Percentiles rank a stretch among this genome's conserved stretches.
Evolutionary conservation across 2,329 filamentous ascomycete species (phyloP).

Genomic region (Diplodia seriata): DNA sequence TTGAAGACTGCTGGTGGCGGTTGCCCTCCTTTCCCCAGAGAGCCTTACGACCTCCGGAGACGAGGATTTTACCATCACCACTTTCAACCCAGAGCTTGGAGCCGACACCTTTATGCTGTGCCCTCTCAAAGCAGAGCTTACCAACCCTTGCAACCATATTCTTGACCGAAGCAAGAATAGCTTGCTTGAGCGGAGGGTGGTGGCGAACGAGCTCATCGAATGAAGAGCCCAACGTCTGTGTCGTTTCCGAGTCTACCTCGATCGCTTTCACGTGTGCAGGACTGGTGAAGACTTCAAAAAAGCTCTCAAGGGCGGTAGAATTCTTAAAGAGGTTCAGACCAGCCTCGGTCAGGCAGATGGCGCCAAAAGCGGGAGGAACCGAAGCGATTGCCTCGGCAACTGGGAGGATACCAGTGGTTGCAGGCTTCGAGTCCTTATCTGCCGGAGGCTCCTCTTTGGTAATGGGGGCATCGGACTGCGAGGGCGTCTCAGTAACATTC

Average conservation of each 20-base stretch:
- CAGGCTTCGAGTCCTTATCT: slow-evolving; percentile 37
- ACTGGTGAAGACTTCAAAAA: slow-evolving; percentile 96
- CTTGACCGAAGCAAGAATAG: slow-evolving; percentile 84
- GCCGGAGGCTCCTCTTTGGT: neutral
- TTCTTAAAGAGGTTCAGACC: slow-evolving; percentile 87
- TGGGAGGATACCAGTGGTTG: slow-evolving; percentile 79
- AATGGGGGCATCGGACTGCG: neutral
- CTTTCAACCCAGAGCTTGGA: slow-evolving; percentile 75
- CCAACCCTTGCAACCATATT: slow-evolving; percentile 87
- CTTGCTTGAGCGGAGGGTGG: slow-evolving; percentile 80
- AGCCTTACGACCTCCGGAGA: slow-evolving; percentile 63
- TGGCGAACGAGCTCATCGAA: slow-evolving; percentile 96
- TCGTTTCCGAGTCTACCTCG: slow-evolving; percentile 74
- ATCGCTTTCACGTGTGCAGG: slow-evolving; percentile 86
- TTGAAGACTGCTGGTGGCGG: slow-evolving; percentile 30
- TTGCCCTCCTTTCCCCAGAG: slow-evolving; percentile 53
- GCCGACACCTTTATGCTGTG: slow-evolving; percentile 73
- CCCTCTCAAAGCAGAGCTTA: slow-evolving; percentile 73
- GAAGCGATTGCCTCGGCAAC: slow-evolving; percentile 86
- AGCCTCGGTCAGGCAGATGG: slow-evolving; percentile 87
- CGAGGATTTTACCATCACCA: slow-evolving; percentile 63
- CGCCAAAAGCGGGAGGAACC: slow-evolving; percentile 86
- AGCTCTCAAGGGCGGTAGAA: slow-evolving; percentile 82
- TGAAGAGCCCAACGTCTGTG: slow-evolving; percentile 76
- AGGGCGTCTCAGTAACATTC: slow-evolving; percentile 7